Base-by-base conservation (phyloP, 257 asterid species). In the Gentiana straminea region DNA sequence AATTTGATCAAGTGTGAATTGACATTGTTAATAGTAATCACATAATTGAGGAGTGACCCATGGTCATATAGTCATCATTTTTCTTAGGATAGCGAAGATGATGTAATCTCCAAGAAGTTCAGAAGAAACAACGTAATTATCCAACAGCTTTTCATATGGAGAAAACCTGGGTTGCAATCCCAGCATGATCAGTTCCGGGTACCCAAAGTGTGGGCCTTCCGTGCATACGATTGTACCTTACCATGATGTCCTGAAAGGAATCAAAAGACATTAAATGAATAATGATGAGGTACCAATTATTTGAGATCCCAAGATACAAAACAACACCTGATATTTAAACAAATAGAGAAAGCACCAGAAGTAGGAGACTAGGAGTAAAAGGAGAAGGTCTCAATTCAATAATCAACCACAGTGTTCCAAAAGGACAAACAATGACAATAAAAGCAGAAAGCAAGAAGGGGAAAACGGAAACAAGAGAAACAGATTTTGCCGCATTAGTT, bases 161-260 rank as follows among this genome's bases (percentile, higher is more conserved):
- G 47, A 45, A 68, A 41, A 87, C 98, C 98, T 91, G 98, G 61
- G 97, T 91, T 50, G 98, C 98, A 65, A 91, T 91, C 43, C 98
- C 98, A 60, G 98, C 98, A 75, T 91, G 98, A 75, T 91, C 98
- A 39, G 98, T 87, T 66, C 98, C 98, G 65, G 98, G 98, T 73
- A 91, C 84, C 98, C 98, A 91, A 49, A 91, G 95, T 39, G 98
- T 80, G 51, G 95, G 94, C 55, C 88, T 72, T 71, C 98, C 98
- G 69, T 72, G 85, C 98, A 91, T 91, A 56, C 98, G 85, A 52
- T 85, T 70, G 78, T 84, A 91, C 72, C 97, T 73, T 55, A 91
- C 89, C 97, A 91, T 91, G 60, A 91, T 81, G 70, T 91, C 98
- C 98, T 91, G 68, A 67, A 79, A 61, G 46, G 9, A 62, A 35